Conservation (phyloP, 1,284 basidiomycete species). For the Apiotrichum siamense region DNA sequence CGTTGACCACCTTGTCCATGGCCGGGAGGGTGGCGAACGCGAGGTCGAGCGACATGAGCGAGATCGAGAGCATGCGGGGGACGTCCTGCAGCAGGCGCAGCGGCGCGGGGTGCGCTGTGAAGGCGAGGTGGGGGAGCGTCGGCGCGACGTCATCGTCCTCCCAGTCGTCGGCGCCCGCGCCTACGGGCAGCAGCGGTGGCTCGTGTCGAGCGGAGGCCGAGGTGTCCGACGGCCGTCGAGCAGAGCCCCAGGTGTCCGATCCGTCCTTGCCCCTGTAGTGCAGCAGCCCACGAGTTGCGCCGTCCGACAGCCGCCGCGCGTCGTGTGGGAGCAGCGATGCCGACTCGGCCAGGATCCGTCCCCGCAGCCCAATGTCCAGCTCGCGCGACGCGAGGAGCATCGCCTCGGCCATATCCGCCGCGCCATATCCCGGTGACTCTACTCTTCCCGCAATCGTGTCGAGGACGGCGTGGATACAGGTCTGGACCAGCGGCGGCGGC, state of each 20-base stretch:
- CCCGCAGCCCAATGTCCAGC: slow-evolving; percentile 29
- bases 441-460: slow-evolving; percentile 21
- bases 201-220: too few relatives aligned
- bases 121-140: slow-evolving; percentile 21
- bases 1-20: slow-evolving; percentile 20
- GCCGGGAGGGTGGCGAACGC: slow-evolving; percentile 24
- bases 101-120: slow-evolving; percentile 28
- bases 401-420: slow-evolving; percentile 20
- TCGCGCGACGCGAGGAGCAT: slow-evolving; percentile 27
- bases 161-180: slow-evolving; percentile 12
- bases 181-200: too few relatives aligned
- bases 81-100: slow-evolving; percentile 21
- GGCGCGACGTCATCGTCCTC: slow-evolving; percentile 12
- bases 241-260: not conserved
- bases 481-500: slow-evolving; percentile 17
- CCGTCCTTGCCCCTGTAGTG: slow-evolving; percentile 3
- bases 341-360: slow-evolving; percentile 16
- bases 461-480: slow-evolving; percentile 24
- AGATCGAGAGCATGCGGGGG: slow-evolving; percentile 1
- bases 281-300: slow-evolving; percentile 19
- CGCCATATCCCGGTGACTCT: slow-evolving; percentile 7
- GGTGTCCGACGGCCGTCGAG: too few relatives aligned
- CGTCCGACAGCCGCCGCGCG: slow-evolving; percentile 16
- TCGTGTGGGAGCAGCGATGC: slow-evolving; percentile 15
- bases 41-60: slow-evolving; percentile 30